phyloP scores from a whole-genome alignment of 495 filamentous ascomycete genomes.

The Podospora anserina region DNA sequence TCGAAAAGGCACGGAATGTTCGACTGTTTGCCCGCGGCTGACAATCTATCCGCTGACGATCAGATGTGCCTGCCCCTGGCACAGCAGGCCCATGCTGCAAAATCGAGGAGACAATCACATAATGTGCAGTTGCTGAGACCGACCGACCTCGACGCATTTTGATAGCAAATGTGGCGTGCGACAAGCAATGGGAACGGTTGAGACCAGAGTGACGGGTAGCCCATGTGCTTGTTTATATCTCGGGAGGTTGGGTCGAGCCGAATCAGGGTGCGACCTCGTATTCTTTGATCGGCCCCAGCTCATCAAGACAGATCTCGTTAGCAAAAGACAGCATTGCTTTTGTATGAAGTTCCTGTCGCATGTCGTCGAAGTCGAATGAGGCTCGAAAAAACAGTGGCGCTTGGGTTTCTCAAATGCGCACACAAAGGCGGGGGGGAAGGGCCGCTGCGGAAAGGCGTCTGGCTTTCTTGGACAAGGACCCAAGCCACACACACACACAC shows the following conservation, averaged over 20 bases:
- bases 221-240: not conserved
- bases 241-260: not conserved
- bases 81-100: not conserved
- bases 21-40: not conserved
- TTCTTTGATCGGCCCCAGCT: not conserved
- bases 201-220: not conserved
- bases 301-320: not conserved
- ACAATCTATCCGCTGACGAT: conserved; percentile 20
- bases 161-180: not conserved
- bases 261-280: not conserved
- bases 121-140: not conserved
- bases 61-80: not conserved
- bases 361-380: not conserved
- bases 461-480: not conserved
- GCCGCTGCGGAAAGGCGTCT: conserved; percentile 1
- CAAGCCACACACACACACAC: not conserved
- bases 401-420: not conserved
- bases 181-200: not conserved
- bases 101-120: conserved; percentile 13
- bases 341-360: not conserved
- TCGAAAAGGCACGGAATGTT: conserved; percentile 3
- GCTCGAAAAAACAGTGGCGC: conserved; percentile 4
- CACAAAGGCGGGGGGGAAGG: not conserved
- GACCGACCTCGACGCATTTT: not conserved
- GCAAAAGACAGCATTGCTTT: too few species aligned